Percentiles rank a stretch among this genome's conserved stretches.
These are phyloP conservation scores for Acanthamoeba polyphaga DNA, from an alignment of 208 protist genomes.

Conservation along the genomic window DNA sequence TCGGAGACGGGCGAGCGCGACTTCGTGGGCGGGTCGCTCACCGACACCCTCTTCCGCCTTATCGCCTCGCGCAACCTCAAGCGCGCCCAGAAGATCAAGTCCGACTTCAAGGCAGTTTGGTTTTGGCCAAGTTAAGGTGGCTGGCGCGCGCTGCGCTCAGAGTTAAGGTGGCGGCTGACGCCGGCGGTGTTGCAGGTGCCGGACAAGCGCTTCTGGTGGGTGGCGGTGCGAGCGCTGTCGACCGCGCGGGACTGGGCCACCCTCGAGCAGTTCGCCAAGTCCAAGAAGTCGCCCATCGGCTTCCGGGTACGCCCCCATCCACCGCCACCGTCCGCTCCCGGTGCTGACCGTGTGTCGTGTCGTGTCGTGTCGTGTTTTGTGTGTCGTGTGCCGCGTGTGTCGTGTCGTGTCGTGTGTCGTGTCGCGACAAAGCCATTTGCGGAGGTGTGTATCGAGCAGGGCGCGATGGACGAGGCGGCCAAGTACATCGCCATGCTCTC, in stretches of 20 bases:
- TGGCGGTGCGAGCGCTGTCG: slow-evolving; percentile 82
- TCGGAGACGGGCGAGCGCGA: not conserved
- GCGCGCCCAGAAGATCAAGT: slow-evolving; percentile 76
- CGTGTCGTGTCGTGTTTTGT: too few relatives aligned
- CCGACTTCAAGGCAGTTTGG: slow-evolving; percentile 78
- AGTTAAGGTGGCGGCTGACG: too few relatives aligned
- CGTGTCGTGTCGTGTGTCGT: too few relatives aligned
- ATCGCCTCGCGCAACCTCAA: slow-evolving; percentile 73
- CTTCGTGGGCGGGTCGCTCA: slow-evolving; percentile 74
- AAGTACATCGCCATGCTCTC: slow-evolving; percentile 81
- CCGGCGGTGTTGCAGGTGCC: slow-evolving; percentile 50
- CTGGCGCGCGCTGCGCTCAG: too few relatives aligned
- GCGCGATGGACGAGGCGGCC: slow-evolving; percentile 66
- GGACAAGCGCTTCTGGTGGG: slow-evolving; percentile 87
- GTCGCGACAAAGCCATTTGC: slow-evolving; percentile 84
- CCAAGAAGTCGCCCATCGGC: slow-evolving; percentile 87
- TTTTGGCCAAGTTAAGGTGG: too few relatives aligned
- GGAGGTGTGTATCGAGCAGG: slow-evolving; percentile 79
- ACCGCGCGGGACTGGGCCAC: slow-evolving; percentile 75
- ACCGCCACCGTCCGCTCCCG: not conserved
- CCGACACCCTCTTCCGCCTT: slow-evolving; percentile 76
- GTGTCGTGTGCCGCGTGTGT: too few relatives aligned
- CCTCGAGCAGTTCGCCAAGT: slow-evolving; percentile 81
- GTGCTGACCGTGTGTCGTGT: too few relatives aligned
- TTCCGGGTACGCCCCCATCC: slow-evolving; percentile 49